A percentile compares a stretch with the other conserved stretches of the same genome.
phyloP scores from a whole-genome alignment of 2,329 filamentous ascomycete genomes.

The Fusarium sp. region DNA sequence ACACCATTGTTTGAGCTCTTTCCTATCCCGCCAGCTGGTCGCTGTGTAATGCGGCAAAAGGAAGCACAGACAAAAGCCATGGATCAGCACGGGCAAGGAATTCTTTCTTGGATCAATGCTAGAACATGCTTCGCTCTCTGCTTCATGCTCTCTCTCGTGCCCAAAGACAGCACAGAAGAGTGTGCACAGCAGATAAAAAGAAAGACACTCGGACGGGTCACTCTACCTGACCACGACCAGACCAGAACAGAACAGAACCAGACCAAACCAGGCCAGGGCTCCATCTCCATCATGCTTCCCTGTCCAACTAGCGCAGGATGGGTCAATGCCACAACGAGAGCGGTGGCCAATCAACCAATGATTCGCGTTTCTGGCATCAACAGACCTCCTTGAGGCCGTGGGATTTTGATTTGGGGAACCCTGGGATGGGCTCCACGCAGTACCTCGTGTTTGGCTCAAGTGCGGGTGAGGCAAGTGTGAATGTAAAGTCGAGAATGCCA shows the following conservation, averaged over 20 bases:
- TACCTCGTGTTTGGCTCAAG: conserved; percentile 47
- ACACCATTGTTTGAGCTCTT: conserved; percentile 38
- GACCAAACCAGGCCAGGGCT: conserved; percentile 15
- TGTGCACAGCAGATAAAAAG: conserved; percentile 16
- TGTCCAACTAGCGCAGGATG: conserved; percentile 46
- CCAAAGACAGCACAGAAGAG: conserved; percentile 4
- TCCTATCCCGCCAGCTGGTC: conserved; percentile 26
- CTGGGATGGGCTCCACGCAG: conserved; percentile 46
- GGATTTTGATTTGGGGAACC: conserved; percentile 50
- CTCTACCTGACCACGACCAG: conserved; percentile 15
- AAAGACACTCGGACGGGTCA: conserved; percentile 33
- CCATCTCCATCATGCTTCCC: conserved; percentile 39
- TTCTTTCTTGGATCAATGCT: conserved; percentile 35
- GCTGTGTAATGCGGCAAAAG: conserved; percentile 30
- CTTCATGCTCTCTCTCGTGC: conserved; percentile 16
- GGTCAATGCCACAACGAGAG: conserved; percentile 47
- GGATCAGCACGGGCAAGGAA: conserved; percentile 28
- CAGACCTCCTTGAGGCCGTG: conserved; percentile 46
- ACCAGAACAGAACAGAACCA: background rate
- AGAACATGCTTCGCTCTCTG: conserved; percentile 1
- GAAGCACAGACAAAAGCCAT: conserved; percentile 32
- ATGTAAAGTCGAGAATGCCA: conserved; percentile 20
- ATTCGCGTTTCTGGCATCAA: conserved; percentile 44
- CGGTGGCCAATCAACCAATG: conserved; percentile 47
- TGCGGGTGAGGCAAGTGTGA: conserved; percentile 36